Base-by-base conservation (phyloP, 2,329 filamentous ascomycete species). In the Xylaria sp. region DNA sequence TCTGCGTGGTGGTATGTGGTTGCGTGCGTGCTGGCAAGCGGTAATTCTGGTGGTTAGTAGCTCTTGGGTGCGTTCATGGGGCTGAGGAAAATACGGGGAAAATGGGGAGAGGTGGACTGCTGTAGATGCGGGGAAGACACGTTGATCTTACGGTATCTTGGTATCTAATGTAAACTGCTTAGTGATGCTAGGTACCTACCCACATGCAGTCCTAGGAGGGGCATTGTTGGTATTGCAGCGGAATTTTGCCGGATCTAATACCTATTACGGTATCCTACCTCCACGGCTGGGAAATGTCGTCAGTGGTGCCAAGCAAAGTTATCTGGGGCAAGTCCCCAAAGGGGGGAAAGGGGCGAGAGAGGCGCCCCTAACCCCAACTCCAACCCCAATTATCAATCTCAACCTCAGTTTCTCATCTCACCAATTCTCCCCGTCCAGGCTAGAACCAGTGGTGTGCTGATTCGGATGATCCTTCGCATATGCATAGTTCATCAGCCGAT, bases 41-140 rank as follows among this genome's bases (percentile, higher is more conserved):
- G 15, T 46, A 15, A 15, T 10, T 44, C 10, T 18, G 5, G 12
- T 44, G 13, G 13, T 41, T 44, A 44, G 20, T 15, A 10, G 34
- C 7, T 46, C 32, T 56, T 44, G 54, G 56, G 23, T 44, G 41
- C 20, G 41, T 46, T 18, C 55, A 60, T 68, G 39, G 65, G 55
- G 65, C 20, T 59, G n/a, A 8, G 32, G 25, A 54, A 59, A 67
- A 59, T 44, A 68, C 59, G 66, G 66, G 62, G 57, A 51, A 52
- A 41, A 58, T 62, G 66, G 63, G 66, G 62, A 65, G 62, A 37
- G 57, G 12, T 20, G 25, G 34, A 37, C 34, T 37, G 20, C 13
- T 46, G 37, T 13, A 25, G 62, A 65, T 69, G 66, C 66, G 66
- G 66, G 66, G 66, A 65, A 69, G 46, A 57, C 50, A 28, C n/a